Percentiles rank a stretch among this genome's conserved stretches.
Evolutionary conservation across 164 flowering plant genomes (phyloP).

Genomic region (Sedum album): DNA sequence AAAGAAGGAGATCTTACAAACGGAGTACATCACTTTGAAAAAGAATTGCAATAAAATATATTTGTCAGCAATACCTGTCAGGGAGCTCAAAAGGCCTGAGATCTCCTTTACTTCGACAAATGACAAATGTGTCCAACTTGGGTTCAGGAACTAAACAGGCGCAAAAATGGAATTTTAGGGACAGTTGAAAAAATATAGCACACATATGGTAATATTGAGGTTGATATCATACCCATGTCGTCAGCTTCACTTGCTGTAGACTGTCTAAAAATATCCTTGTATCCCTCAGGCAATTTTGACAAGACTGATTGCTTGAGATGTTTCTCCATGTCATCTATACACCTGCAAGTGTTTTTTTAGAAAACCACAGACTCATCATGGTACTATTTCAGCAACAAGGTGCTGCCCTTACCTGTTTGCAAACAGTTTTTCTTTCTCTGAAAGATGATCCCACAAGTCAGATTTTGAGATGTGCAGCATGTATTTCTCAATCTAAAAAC

Average conservation of each 20-base stretch:
- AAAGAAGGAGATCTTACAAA: background rate
- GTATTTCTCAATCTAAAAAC: constrained; percentile 70
- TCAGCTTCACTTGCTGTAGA: constrained; percentile 81
- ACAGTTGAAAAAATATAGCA: background rate
- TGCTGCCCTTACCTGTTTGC: constrained; percentile 41
- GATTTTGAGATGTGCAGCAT: constrained; percentile 55
- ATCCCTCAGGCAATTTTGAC: constrained; percentile 66
- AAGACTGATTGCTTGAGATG: constrained; percentile 70
- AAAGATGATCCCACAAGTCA: constrained; percentile 50
- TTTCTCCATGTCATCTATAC: constrained; percentile 43
- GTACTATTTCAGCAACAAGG: background rate
- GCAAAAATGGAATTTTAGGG: background rate
- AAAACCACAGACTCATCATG: background rate
- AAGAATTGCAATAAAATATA: background rate
- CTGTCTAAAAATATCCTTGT: constrained; percentile 64
- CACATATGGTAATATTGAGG: background rate
- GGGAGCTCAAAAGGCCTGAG: constrained; percentile 65
- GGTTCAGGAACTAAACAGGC: constrained; percentile 66
- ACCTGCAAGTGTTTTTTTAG: constrained; percentile 31
- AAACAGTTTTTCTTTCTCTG: constrained; percentile 57
- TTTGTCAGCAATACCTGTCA: constrained; percentile 29
- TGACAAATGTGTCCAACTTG: constrained; percentile 67
- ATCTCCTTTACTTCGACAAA: constrained; percentile 60
- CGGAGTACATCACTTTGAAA: background rate
- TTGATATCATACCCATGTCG: constrained; percentile 68